Base-by-base conservation (phyloP, 306 rosid genomes). In the Bauhinia variegata region DNA sequence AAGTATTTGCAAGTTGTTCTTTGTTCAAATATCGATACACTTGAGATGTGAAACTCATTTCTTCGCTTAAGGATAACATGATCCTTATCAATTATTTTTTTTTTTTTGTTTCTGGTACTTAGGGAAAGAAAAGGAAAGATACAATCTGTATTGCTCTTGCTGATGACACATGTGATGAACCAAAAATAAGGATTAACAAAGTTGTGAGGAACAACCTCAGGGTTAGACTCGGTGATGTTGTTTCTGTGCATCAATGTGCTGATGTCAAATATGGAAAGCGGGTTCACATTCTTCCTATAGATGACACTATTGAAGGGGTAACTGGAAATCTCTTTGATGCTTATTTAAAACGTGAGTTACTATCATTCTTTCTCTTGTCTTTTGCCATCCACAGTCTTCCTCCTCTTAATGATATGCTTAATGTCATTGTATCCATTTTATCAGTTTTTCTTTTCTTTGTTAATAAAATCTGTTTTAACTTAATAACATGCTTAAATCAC, bases 191-290 rank as follows among this genome's bases (percentile, higher is more conserved):
- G 76, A 82, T 82, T 87, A 85, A 85, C 78, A 85, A 85, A 76
- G 90, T 82, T 53, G 80, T 82, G 36, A 79, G 90, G 56, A 82
- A 77, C 85, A 85, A 82, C 57, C 73, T 85, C 8, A 79, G 90
- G 77, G 90, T 85, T 30, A 77, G 90, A 75, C 87, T 85, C 17
- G 90, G 85, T 12, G 90, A 82, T 54, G 90, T 85, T 34, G 87
- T 85, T 58, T 85, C 87, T 37, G 90, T 85, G 17, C 87, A 85
- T 63, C 87, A 85, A 36, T 85, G 90, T 52, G 75, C 87, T 41
- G 90, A 85, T 75, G 87, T 85, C 62, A 85, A 82, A 50, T 85
- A 85, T 17, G 90, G 90, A 54, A 82, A 79, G 75, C 90, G 90
- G 23, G 87, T 85, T 7, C 90, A 85, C 50, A 80, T 85, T 49